Evolutionary conservation across 2,329 filamentous ascomycete genomes (phyloP), one percentile per base, ranked within the genome.

Genomic region (Neurospora crassa): DNA sequence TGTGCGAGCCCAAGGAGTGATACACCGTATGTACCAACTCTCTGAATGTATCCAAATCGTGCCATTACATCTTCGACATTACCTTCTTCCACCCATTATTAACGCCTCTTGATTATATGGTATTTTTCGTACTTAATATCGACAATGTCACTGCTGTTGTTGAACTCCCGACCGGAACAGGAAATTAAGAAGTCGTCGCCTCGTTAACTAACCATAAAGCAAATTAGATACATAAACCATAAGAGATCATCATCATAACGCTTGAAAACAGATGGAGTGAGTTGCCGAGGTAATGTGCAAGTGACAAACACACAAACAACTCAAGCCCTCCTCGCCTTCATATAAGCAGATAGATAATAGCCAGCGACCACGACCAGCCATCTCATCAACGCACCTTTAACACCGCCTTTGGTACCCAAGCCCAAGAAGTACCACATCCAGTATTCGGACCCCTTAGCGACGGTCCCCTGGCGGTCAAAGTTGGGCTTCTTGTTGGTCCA

Each of bases 381-480:
- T 75, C 86, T 82, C 70, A 85, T 11, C 70, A 87, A 82, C 79
- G 83, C 84, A 79, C 83, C 83, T 81, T 84, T 84, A 42, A 79
- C 79, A 71, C 82, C 81, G 40, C 79, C 79, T 72, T 82, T 81
- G 40, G 84, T 83, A 43, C 88, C 88, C 47, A 90, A 82, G 8
- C 84, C 80, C 20, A 86, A 73, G 42, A 89, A 70, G 53, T 89
- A 77, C 72, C 81, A 78, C 24, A 84, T 2, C 85, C 87, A 90
- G 79, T 90, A 90, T 59, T 78, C 79, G 4, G 87, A 67, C 0
- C 88, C 86, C 72, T 80, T 82, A 74, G 85, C 78, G 70, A 84
- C 81, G 42, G 83, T 83, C 74, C 89, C 88, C 71, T 86, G 79
- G 76, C 90, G 87, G 79, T 90, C 87, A 78, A 91, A 91, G 79